phyloP scores from a whole-genome alignment of 1,284 basidiomycete genomes.

The Heliocybe sulcata region DNA sequence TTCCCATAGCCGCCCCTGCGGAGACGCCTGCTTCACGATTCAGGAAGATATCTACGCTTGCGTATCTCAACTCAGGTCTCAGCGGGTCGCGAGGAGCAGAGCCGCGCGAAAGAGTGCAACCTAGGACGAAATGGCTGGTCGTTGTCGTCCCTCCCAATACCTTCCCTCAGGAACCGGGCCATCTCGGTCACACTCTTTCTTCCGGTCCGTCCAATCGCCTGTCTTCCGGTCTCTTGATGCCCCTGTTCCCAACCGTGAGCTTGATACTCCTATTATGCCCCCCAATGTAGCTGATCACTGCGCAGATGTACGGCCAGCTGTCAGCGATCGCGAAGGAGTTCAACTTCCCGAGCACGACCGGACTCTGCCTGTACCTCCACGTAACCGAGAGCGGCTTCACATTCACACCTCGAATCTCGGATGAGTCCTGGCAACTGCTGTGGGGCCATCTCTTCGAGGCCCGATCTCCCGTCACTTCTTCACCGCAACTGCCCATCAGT shows the following conservation, averaged over 20 bases:
- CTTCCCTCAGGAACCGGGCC: slow-evolving; percentile 52
- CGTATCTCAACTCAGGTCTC: slow-evolving; percentile 47
- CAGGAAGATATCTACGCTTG: slow-evolving; percentile 42
- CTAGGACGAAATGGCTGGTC: slow-evolving; percentile 48
- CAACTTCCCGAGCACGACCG: slow-evolving; percentile 68
- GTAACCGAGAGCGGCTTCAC: slow-evolving; percentile 46
- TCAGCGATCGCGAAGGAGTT: slow-evolving; percentile 73
- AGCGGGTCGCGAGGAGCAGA: slow-evolving; percentile 19
- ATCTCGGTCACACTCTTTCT: slow-evolving; percentile 51
- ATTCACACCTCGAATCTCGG: slow-evolving; percentile 63
- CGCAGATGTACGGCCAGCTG: slow-evolving; percentile 66
- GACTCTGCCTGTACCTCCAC: slow-evolving; percentile 68
- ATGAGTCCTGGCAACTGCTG: slow-evolving; percentile 68
- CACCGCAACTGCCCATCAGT: slow-evolving; percentile 40
- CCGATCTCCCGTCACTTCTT: slow-evolving; percentile 19
- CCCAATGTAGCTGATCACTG: slow-evolving; percentile 1
- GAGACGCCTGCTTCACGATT: slow-evolving; percentile 25
- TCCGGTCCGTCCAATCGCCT: slow-evolving; percentile 54
- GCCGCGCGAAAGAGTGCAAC: slow-evolving; percentile 20
- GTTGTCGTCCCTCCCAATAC: slow-evolving; percentile 60
- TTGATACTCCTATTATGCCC: slow-evolving; percentile 1
- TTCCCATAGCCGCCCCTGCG: slow-evolving; percentile 9
- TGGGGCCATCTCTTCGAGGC: slow-evolving; percentile 61
- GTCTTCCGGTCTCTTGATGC: slow-evolving; percentile 65
- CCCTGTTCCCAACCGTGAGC: slow-evolving; percentile 67